These are phyloP conservation scores for Penicillium bialowiezense DNA, from an alignment of 495 filamentous ascomycete genomes.

Conservation along the genomic window DNA sequence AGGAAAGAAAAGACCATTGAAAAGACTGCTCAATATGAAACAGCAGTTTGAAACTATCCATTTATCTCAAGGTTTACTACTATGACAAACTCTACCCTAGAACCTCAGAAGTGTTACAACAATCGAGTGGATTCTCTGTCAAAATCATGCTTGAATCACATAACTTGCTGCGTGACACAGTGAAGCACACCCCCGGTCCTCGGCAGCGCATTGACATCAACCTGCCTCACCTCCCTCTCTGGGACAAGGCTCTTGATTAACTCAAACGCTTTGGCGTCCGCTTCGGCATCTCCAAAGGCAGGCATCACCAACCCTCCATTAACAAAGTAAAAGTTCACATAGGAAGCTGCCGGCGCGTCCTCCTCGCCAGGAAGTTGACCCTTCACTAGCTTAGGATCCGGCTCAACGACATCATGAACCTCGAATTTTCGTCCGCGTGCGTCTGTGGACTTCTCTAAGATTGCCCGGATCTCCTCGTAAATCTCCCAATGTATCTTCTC, in stretches of 20 bases:
- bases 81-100: too few relatives aligned
- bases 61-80: too few relatives aligned
- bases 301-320: slow-evolving; percentile 35
- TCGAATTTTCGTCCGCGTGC: slow-evolving; percentile 25
- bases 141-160: slow-evolving; percentile 18
- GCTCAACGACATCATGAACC: slow-evolving; percentile 29
- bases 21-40: too few relatives aligned
- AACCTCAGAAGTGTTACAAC: too few relatives aligned
- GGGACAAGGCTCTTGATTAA: slow-evolving; percentile 22
- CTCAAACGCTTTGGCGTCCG: slow-evolving; percentile 26
- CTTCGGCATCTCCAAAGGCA: slow-evolving; percentile 27
- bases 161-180: slow-evolving; percentile 34
- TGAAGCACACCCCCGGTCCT: slow-evolving; percentile 33
- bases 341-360: slow-evolving; percentile 24
- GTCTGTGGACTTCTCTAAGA: slow-evolving; percentile 22
- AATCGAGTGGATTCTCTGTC: too few relatives aligned
- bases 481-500: slow-evolving; percentile 23
- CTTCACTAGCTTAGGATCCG: slow-evolving; percentile 23
- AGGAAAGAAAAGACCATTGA: too few relatives aligned
- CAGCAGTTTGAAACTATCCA: too few relatives aligned
- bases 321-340: slow-evolving; percentile 38
- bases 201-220: slow-evolving; percentile 26
- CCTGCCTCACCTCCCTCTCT: slow-evolving; percentile 23
- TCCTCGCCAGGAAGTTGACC: slow-evolving; percentile 21
- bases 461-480: slow-evolving; percentile 26